Evolutionary conservation across 306 rosid genomes (phyloP).

Genomic region (Abrus precatorius): DNA sequence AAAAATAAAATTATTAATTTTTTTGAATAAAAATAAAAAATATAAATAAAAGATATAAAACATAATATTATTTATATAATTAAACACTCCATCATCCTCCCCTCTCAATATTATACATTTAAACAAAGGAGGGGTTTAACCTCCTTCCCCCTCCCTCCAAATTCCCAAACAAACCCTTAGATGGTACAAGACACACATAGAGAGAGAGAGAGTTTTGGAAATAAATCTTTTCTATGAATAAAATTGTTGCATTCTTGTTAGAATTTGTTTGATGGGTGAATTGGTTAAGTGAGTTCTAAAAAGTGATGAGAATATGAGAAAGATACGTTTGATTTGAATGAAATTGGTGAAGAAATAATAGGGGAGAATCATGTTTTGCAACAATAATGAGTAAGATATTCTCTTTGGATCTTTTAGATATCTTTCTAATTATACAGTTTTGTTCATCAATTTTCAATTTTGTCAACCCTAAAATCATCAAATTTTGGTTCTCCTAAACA

Average conservation of each 20-base stretch:
- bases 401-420: not conserved
- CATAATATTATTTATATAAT: too few relatives aligned
- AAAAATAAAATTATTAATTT: too few relatives aligned
- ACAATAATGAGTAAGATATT: not conserved
- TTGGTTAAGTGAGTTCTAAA: conserved; percentile 28
- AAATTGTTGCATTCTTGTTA: not conserved
- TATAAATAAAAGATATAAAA: too few relatives aligned
- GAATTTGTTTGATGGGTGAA: conserved; percentile 4
- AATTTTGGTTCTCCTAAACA: too few relatives aligned
- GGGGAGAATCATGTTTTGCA: conserved; percentile 26
- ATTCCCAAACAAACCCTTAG: too few relatives aligned
- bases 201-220: conserved; percentile 51
- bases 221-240: conserved; percentile 35
- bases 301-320: conserved; percentile 19
- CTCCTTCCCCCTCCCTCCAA: too few relatives aligned
- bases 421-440: not conserved
- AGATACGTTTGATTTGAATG: conserved; percentile 26
- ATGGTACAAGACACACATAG: not conserved
- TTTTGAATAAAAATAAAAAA: too few relatives aligned
- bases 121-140: too few relatives aligned
- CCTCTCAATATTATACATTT: too few relatives aligned
- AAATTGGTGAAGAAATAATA: not conserved
- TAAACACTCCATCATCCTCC: too few relatives aligned
- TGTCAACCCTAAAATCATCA: too few relatives aligned
- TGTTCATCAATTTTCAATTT: too few relatives aligned